phyloP scores from a whole-genome alignment of 495 filamentous ascomycete species.

The Tuber aestivum region DNA sequence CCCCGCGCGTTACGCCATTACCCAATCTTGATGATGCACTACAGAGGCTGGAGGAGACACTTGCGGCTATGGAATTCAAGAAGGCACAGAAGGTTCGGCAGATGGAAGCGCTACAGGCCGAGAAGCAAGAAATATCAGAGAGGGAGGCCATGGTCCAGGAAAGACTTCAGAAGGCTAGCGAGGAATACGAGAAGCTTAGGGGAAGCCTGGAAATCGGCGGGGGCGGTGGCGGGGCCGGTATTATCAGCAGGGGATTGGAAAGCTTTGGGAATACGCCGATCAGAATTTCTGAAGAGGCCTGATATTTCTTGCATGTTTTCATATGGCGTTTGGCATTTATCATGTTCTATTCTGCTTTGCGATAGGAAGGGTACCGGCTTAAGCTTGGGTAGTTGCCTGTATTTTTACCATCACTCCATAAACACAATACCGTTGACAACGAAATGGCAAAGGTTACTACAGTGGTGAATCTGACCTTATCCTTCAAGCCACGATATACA shows the following conservation, averaged over 20 bases:
- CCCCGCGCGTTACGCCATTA: slow-evolving; percentile 53
- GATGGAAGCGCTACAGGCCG: slow-evolving; percentile 58
- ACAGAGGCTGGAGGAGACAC: slow-evolving; percentile 47
- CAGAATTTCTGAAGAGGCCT: slow-evolving; percentile 35
- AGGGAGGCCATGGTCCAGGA: slow-evolving; percentile 76
- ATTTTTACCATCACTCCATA: neutral
- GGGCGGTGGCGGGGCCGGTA: slow-evolving; percentile 36
- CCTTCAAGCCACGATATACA: neutral
- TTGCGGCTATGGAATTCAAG: slow-evolving; percentile 54
- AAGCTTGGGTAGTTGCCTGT: neutral
- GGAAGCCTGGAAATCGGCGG: slow-evolving; percentile 45
- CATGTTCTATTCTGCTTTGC: neutral
- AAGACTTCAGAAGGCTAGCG: slow-evolving; percentile 73
- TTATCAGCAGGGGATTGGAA: slow-evolving; percentile 36
- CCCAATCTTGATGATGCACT: slow-evolving; percentile 53
- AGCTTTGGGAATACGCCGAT: slow-evolving; percentile 57
- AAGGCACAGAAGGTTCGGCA: slow-evolving; percentile 52
- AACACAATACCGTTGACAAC: neutral
- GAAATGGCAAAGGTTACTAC: neutral
- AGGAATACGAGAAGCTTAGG: slow-evolving; percentile 53
- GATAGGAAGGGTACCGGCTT: neutral
- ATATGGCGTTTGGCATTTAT: neutral
- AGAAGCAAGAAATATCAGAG: slow-evolving; percentile 63
- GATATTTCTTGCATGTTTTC: slow-evolving; percentile 2
- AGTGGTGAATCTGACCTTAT: neutral